Base-by-base conservation (phyloP, 768 basidiomycete genomes). In the Piloderma croceum region DNA sequence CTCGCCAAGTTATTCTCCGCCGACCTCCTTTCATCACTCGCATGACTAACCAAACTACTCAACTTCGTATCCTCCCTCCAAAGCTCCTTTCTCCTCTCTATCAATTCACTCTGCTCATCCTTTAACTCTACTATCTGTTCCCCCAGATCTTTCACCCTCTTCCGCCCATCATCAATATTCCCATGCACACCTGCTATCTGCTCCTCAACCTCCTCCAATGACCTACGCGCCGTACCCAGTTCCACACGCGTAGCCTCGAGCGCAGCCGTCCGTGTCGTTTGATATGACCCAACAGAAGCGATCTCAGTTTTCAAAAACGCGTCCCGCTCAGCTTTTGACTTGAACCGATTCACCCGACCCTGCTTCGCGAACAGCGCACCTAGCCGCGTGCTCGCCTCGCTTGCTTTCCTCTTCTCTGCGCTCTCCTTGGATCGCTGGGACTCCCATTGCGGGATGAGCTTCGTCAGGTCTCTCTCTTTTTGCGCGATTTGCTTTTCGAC, bases 61-160 rank as follows among this genome's bases (percentile, higher is more conserved):
- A 96, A 63, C 59, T 89, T 94, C 0, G 89, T 83, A 46, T 98
- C 94, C 60, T 94, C 91, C 50, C 93, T 73, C 94, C 96, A 97
- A 23, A 90, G 59, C 38, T 94, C 91, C 71, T 94, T 96, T 51
- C 91, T 68, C 59, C 78, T 74, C 62, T 98, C 94, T 32, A 65
- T 73, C 56, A 84, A 63, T 37, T 79, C 82, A 19, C 70, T 71
- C 47, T 83, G 74, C 53, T 84, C 67, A 41, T 85, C 81, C 59
- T 81, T 87, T 36, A 89, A 58, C 42, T 57, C 56, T 0, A 62
- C 61, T 13, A 82, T 62, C 47, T 86, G 76, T 33, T 86, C 84
- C 4, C 62, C 64, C 13, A 90, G 53, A n/a, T 75, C 73, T 48
- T 69, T 71, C 41, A 74, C 68, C 34, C 72, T 65, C 39, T 66